phyloP scores from a whole-genome alignment of 306 rosid genomes.

The Dryas alaskensis region DNA sequence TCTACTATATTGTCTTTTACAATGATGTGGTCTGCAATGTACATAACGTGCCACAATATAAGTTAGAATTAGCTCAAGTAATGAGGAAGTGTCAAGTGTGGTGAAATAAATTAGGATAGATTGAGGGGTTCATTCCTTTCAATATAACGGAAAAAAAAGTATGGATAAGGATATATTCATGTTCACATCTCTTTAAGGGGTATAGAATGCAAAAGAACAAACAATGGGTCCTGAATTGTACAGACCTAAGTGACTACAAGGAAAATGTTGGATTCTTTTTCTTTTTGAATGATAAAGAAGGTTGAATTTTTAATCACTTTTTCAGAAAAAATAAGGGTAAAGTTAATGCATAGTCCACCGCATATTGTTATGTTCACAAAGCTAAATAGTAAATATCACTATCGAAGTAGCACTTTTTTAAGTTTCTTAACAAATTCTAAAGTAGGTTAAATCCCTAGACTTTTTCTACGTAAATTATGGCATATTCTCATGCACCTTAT shows the following conservation, averaged over 20 bases:
- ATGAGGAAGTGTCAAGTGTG: too few species aligned
- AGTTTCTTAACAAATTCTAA: not conserved
- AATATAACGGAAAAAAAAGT: not conserved
- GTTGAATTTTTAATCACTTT: too few species aligned
- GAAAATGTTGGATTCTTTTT: too few species aligned
- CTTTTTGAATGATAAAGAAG: too few species aligned
- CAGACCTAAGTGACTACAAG: not conserved
- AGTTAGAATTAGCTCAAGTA: too few species aligned
- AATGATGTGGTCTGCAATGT: too few species aligned
- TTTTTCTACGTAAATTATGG: slow-evolving; percentile 14
- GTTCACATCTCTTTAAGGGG: not conserved
- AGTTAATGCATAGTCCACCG: not conserved
- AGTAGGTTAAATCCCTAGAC: not conserved
- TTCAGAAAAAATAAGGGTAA: not conserved
- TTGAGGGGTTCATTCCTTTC: too few species aligned
- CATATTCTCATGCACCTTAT: slow-evolving; percentile 6
- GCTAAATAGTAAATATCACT: not conserved
- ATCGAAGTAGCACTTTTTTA: not conserved
- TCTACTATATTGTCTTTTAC: too few species aligned
- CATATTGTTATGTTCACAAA: not conserved
- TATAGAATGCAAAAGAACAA: not conserved
- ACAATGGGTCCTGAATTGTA: not conserved
- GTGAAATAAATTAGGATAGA: too few species aligned
- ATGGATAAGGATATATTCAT: not conserved
- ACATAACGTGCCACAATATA: too few species aligned